phyloP scores from a whole-genome alignment of 2,329 filamentous ascomycete species.

The Zasmidium cellare region DNA sequence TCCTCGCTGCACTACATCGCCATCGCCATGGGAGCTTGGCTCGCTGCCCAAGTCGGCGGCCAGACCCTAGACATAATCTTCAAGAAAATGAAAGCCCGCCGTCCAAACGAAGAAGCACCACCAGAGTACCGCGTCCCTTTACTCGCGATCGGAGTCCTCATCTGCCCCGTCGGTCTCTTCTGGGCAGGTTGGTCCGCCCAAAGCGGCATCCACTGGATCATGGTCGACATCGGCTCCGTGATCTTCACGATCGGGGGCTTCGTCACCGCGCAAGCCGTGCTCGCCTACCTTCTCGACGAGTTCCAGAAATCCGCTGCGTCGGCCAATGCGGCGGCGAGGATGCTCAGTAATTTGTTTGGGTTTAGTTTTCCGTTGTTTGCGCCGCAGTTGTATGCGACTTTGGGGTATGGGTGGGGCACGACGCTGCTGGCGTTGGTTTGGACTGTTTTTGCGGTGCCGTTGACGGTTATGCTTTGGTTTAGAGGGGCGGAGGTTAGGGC shows the following conservation, averaged over 20 bases:
- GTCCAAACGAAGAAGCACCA: slow-evolving; percentile 1
- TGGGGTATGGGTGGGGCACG: slow-evolving; percentile 43
- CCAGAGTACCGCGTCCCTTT: slow-evolving; percentile 26
- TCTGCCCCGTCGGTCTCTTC: slow-evolving; percentile 39
- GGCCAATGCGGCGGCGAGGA: background rate
- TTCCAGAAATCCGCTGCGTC: background rate
- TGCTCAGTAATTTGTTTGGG: slow-evolving; percentile 26
- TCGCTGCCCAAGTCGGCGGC: slow-evolving; percentile 44
- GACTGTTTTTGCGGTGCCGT: background rate
- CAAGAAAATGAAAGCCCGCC: slow-evolving; percentile 5
- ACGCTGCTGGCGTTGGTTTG: slow-evolving; percentile 15
- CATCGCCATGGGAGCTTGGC: slow-evolving; percentile 53
- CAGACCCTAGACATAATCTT: slow-evolving; percentile 10
- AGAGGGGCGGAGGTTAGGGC: background rate
- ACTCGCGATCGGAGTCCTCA: slow-evolving; percentile 17
- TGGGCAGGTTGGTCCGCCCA: slow-evolving; percentile 48
- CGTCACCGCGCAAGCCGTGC: background rate
- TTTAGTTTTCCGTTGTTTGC: slow-evolving; percentile 55
- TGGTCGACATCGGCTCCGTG: slow-evolving; percentile 8
- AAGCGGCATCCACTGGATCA: slow-evolving; percentile 39
- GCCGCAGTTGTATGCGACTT: slow-evolving; percentile 39
- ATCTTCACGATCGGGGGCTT: background rate
- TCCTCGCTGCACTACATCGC: slow-evolving; percentile 56
- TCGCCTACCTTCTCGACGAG: background rate
- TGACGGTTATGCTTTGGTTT: background rate